These are phyloP conservation scores for Zangia roseola DNA, from an alignment of 768 basidiomycete genomes.

Conservation along the genomic window DNA sequence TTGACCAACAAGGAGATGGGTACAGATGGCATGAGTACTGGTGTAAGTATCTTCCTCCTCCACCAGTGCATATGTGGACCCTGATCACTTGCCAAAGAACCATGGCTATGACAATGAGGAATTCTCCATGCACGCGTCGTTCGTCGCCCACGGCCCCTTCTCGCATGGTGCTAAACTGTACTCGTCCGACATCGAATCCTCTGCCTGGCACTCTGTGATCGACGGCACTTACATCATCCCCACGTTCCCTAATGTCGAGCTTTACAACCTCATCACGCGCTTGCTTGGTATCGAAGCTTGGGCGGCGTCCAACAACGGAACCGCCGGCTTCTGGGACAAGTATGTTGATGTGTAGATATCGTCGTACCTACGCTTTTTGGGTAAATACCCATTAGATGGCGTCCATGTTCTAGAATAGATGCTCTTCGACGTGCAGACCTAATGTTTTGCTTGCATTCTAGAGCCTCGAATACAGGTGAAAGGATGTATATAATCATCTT, in stretches of 20 bases:
- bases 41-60: conserved; percentile 47
- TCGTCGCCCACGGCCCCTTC: conserved; percentile 91
- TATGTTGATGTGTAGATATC: conserved; percentile 44
- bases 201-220: conserved; percentile 61
- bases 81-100: conserved; percentile 46
- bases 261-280: conserved; percentile 80
- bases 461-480: background rate
- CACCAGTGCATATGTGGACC: background rate
- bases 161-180: conserved; percentile 63
- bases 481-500: background rate
- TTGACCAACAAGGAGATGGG: conserved; percentile 67
- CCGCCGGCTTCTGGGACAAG: conserved; percentile 78
- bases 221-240: conserved; percentile 65
- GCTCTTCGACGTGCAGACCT: background rate
- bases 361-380: background rate
- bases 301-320: conserved; percentile 72
- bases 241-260: conserved; percentile 81
- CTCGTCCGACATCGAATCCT: conserved; percentile 6
- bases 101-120: conserved; percentile 89
- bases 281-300: conserved; percentile 61
- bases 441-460: conserved; percentile 1
- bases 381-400: background rate
- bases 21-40: conserved; percentile 64
- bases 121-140: conserved; percentile 81
- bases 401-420: background rate